Percentiles rank a stretch among this genome's conserved stretches.
Evolutionary conservation across 208 protist species (phyloP).

Genomic region (Wallacemonas sp.): DNA sequence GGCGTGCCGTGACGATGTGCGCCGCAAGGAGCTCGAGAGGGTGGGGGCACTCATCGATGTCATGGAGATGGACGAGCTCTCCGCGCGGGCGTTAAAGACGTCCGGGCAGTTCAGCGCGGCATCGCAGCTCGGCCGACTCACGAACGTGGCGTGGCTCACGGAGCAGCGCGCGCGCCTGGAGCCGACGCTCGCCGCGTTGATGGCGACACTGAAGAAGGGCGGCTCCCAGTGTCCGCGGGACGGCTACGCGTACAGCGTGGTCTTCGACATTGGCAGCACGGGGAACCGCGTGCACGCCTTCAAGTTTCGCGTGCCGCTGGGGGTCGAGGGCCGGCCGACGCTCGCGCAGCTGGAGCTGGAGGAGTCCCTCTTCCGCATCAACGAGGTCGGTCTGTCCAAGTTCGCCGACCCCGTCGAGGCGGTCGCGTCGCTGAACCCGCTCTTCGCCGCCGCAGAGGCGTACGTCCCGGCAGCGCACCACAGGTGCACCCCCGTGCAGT

Average conservation of each 20-base stretch:
- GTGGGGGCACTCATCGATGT: constrained; percentile 2
- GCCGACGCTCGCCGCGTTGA: not conserved
- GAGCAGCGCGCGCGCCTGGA: not conserved
- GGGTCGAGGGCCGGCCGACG: not conserved
- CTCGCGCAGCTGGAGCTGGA: constrained; percentile 36
- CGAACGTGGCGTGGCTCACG: not conserved
- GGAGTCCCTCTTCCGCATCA: constrained; percentile 57
- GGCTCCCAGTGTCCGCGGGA: not conserved
- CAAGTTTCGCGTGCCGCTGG: constrained; percentile 31
- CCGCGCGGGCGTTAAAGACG: not conserved
- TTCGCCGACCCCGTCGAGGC: constrained; percentile 30
- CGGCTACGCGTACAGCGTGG: constrained; percentile 55
- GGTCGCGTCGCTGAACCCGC: constrained; percentile 30
- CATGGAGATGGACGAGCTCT: not conserved
- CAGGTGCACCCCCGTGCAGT: constrained; percentile 54
- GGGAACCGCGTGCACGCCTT: constrained; percentile 88
- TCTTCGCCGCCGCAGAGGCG: constrained; percentile 38
- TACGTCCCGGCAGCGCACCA: constrained; percentile 44
- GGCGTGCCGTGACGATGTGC: not conserved
- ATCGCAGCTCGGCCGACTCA: not conserved
- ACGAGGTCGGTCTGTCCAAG: constrained; percentile 45
- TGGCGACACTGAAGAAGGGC: not conserved
- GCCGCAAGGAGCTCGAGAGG: not conserved
- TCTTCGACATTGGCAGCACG: constrained; percentile 90
- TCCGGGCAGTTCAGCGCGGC: not conserved